Percentiles rank a stretch among this genome's conserved stretches.
These are phyloP conservation scores for Eutrema yunnanense DNA, from an alignment of 345 rosid species.

Conservation along the genomic window DNA sequence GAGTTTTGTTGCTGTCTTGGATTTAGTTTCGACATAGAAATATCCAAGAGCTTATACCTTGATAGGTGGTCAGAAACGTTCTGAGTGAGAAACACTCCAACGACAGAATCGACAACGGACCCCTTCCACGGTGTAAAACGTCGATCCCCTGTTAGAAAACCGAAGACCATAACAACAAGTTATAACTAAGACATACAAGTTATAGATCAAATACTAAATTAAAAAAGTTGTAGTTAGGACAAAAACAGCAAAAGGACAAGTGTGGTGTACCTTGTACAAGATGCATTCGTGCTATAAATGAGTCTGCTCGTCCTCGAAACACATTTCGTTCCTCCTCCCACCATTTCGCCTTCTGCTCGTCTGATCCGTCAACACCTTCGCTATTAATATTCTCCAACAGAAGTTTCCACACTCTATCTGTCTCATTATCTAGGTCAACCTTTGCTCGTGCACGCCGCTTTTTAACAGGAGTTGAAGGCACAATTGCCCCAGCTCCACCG, in stretches of 20 bases:
- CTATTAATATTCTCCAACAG: conserved; percentile 58
- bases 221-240: no score
- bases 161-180: conserved; percentile 14
- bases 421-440: conserved; percentile 84
- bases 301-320: conserved; percentile 71
- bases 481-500: conserved; percentile 46
- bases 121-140: conserved; percentile 97
- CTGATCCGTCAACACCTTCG: conserved; percentile 70
- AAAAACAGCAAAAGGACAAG: not conserved
- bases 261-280: conserved; percentile 78
- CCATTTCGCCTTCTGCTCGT: conserved; percentile 56
- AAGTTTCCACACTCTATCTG: conserved; percentile 79
- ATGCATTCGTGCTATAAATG: conserved; percentile 94
- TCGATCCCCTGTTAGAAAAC: conserved; percentile 64
- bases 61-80: conserved; percentile 96
- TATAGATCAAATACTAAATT: not conserved
- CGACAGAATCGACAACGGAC: conserved; percentile 91
- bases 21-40: not conserved
- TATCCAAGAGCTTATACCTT: conserved; percentile 48
- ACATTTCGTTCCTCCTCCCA: conserved; percentile 86
- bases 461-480: conserved; percentile 45
- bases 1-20: not conserved
- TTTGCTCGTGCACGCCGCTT: conserved; percentile 59
- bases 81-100: conserved; percentile 96
- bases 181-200: not conserved